phyloP scores from a whole-genome alignment of 2,329 filamentous ascomycete species.

The Knufia fluminis region DNA sequence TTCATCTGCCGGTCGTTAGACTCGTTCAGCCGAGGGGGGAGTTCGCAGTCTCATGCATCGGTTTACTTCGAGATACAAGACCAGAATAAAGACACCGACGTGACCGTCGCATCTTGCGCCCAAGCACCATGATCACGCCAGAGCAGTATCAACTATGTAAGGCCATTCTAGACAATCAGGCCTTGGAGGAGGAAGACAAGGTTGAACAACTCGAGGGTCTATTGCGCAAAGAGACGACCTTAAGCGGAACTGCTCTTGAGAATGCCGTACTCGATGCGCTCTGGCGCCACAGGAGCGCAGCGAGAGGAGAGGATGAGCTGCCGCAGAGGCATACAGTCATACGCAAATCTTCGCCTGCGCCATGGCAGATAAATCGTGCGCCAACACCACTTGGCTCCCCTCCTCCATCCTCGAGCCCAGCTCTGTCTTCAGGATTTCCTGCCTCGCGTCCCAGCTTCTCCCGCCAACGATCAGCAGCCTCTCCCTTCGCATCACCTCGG shows the following conservation, averaged over 20 bases:
- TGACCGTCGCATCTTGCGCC: neutral
- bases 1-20: neutral
- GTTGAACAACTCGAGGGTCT: constrained; percentile 84
- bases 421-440: constrained; percentile 64
- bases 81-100: neutral
- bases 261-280: constrained; percentile 84
- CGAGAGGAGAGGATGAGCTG: constrained; percentile 46
- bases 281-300: constrained; percentile 57
- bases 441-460: constrained; percentile 64
- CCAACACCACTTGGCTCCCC: constrained; percentile 75
- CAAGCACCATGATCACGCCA: constrained; percentile 69
- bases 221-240: constrained; percentile 64
- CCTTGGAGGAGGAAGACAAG: constrained; percentile 88
- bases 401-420: constrained; percentile 69
- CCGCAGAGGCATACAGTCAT: constrained; percentile 82
- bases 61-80: neutral
- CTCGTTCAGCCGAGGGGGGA: neutral
- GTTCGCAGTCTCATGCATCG: neutral
- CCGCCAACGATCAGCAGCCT: constrained; percentile 42
- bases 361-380: constrained; percentile 70
- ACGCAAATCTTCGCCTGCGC: constrained; percentile 81
- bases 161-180: constrained; percentile 72
- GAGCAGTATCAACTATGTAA: constrained; percentile 86
- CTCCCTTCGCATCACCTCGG: constrained; percentile 86
- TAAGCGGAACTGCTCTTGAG: constrained; percentile 70